phyloP scores from a whole-genome alignment of 306 rosid genomes.

The Inga oerstediana region DNA sequence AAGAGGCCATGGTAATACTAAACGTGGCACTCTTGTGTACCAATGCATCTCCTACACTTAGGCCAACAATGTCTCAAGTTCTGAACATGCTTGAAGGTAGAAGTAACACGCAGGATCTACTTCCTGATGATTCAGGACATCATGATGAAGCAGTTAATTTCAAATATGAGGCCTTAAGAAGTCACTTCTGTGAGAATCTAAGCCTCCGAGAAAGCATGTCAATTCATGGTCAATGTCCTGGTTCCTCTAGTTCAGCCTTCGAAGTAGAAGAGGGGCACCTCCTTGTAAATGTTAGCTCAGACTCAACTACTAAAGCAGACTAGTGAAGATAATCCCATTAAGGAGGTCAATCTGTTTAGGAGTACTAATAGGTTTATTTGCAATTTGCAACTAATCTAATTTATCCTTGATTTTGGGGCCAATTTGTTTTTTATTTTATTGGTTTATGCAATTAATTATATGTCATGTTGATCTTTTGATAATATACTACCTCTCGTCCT shows the following conservation, averaged over 20 bases:
- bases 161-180: neutral
- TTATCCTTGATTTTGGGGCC: neutral
- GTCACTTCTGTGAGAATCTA: neutral
- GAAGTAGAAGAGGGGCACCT: neutral
- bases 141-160: neutral
- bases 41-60: neutral
- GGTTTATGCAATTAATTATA: too few species aligned
- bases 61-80: constrained; percentile 10
- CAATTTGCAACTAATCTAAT: neutral
- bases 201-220: neutral
- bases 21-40: constrained; percentile 9
- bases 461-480: too few species aligned
- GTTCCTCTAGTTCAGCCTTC: neutral
- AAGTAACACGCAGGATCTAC: neutral
- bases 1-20: constrained; percentile 3
- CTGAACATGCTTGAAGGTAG: neutral
- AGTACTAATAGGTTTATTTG: neutral
- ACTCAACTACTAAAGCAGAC: neutral
- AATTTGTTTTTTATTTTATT: neutral
- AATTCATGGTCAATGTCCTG: neutral
- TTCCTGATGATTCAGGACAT: neutral
- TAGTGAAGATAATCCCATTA: neutral
- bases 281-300: neutral
- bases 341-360: neutral
- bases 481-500: too few species aligned